Evolutionary conservation across 2,329 filamentous ascomycete species (phyloP).

Genomic region (Aspergillus neoniger): DNA sequence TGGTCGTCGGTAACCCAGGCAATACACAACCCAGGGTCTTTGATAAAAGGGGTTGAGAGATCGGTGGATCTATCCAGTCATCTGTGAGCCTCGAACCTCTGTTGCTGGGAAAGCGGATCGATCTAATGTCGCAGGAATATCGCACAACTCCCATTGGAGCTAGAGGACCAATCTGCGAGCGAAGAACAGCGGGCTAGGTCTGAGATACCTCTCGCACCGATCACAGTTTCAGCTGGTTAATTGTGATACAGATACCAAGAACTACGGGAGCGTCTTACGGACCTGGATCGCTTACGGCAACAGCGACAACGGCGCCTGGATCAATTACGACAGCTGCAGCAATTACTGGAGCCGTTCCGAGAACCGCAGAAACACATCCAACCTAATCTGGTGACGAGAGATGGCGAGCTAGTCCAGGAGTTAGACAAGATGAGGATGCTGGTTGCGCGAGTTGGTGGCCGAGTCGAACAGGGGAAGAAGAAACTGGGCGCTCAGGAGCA

Average conservation of each 20-base stretch:
- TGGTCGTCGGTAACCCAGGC: conserved; percentile 52
- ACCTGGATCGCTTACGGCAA: conserved; percentile 49
- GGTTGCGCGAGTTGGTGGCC: conserved; percentile 45
- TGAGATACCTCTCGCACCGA: conserved; percentile 16
- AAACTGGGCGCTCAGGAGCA: conserved; percentile 18
- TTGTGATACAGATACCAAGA: conserved; percentile 41
- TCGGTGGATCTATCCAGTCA: conserved; percentile 43
- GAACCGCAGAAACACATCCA: conserved; percentile 54
- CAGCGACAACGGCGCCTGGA: conserved; percentile 49
- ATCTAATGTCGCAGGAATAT: conserved; percentile 36
- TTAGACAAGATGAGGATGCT: conserved; percentile 53
- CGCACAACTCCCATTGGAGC: conserved; percentile 39
- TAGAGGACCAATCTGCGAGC: conserved; percentile 33
- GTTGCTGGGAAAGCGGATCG: background rate
- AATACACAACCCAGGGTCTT: conserved; percentile 24
- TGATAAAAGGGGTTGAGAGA: conserved; percentile 37
- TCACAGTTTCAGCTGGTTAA: conserved; percentile 28
- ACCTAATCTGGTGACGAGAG: conserved; percentile 56
- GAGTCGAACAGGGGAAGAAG: conserved; percentile 35
- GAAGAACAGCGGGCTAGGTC: conserved; percentile 39
- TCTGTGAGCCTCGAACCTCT: conserved; percentile 29
- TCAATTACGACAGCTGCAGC: conserved; percentile 49
- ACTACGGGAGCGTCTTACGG: conserved; percentile 47
- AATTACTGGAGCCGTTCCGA: conserved; percentile 52
- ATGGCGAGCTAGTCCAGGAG: conserved; percentile 53